Percentiles rank a stretch among this genome's conserved stretches.
These are phyloP conservation scores for Candida germanica DNA, from an alignment of 805 yeast species.

Conservation along the genomic window DNA sequence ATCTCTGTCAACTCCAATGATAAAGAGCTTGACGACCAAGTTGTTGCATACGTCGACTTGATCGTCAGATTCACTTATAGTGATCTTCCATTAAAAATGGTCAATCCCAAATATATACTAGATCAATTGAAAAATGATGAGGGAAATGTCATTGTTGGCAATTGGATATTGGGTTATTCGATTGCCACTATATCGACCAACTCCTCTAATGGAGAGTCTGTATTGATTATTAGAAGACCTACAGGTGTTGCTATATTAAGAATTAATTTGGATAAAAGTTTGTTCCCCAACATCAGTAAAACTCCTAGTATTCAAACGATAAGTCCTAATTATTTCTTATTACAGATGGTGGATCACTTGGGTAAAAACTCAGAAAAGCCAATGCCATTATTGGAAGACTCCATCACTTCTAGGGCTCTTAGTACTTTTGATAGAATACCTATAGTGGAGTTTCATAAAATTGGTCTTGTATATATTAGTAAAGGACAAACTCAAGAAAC, in stretches of 20 bases:
- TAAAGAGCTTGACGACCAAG: constrained; percentile 45
- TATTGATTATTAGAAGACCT: constrained; percentile 57
- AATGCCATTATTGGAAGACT: constrained; percentile 49
- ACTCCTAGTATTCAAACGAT: constrained; percentile 5
- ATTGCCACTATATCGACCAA: constrained; percentile 57
- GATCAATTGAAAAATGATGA: constrained; percentile 9
- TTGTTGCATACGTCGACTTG: constrained; percentile 64
- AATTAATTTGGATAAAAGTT: constrained; percentile 36
- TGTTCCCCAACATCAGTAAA: constrained; percentile 6
- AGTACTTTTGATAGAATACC: constrained; percentile 71
- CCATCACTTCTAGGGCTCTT: constrained; percentile 47
- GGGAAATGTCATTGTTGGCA: constrained; percentile 20
- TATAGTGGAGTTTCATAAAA: constrained; percentile 70
- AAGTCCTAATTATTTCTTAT: constrained; percentile 44
- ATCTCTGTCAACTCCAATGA: constrained; percentile 21
- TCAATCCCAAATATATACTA: constrained; percentile 15
- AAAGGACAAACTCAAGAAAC: constrained; percentile 60
- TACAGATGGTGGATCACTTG: constrained; percentile 49
- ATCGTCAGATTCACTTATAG: constrained; percentile 64
- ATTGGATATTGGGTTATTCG: constrained; percentile 63
- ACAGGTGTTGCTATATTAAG: constrained; percentile 56
- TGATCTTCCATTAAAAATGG: constrained; percentile 53
- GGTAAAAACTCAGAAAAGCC: constrained; percentile 41
- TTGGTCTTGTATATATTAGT: constrained; percentile 74
- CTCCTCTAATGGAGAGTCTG: constrained; percentile 47